Conservation (phyloP, 176 grass and related monocot species). For the Cocos nucifera region DNA sequence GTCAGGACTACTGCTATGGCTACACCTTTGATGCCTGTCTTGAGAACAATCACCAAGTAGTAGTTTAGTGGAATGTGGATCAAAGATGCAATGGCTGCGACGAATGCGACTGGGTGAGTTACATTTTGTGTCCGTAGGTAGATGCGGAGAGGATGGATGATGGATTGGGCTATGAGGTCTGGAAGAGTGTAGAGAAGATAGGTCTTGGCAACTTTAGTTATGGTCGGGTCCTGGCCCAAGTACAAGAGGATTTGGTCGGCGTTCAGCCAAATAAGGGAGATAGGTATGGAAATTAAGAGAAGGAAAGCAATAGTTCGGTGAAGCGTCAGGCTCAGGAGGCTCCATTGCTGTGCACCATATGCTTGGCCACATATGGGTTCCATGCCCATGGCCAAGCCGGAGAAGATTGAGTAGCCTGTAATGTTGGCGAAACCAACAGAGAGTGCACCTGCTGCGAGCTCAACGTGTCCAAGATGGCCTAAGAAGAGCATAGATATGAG, state of each 20-base stretch:
- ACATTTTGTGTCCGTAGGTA: conserved; percentile 83
- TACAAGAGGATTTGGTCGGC: conserved; percentile 21
- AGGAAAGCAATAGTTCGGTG: conserved; percentile 77
- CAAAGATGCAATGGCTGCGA: conserved; percentile 62
- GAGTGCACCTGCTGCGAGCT: conserved; percentile 73
- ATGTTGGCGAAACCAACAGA: conserved; percentile 87
- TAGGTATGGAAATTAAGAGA: conserved; percentile 50
- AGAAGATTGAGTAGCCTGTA: conserved; percentile 89
- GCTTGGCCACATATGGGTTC: conserved; percentile 96
- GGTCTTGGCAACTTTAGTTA: conserved; percentile 43
- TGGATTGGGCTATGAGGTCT: conserved; percentile 60
- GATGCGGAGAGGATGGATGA: conserved; percentile 84
- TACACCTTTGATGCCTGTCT: conserved; percentile 75
- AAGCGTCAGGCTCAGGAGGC: conserved; percentile 64
- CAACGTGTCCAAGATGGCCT: conserved; percentile 56
- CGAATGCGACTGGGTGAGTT: conserved; percentile 68
- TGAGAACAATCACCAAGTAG: conserved; percentile 51
- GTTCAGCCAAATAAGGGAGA: conserved; percentile 53
- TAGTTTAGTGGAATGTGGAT: conserved; percentile 88
- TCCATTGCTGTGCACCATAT: conserved; percentile 52
- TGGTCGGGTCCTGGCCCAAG: conserved; percentile 58
- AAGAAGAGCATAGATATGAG: conserved; percentile 97
- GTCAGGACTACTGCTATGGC: conserved; percentile 72
- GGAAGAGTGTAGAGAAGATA: conserved; percentile 57
- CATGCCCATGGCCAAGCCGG: conserved; percentile 80